Evolutionary conservation across 1,139 yeast species (phyloP).

Genomic region (Pichia sp.): DNA sequence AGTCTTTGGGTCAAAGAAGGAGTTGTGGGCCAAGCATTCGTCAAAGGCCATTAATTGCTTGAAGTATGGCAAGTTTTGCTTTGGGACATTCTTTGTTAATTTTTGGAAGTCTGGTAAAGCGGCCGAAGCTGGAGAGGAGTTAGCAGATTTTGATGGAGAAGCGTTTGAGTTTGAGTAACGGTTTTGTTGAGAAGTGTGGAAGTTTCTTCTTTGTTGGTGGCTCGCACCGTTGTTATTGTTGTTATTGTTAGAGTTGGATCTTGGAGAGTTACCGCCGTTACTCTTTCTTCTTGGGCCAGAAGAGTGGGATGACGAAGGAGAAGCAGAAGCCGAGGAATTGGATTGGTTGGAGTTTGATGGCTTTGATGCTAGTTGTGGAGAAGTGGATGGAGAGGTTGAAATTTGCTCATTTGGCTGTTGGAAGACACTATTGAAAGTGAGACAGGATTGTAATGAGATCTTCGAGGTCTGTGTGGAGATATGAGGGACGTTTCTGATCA

Average conservation of each 20-base stretch:
- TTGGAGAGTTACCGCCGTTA: not conserved
- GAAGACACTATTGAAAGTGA: conserved; percentile 23
- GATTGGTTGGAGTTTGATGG: no score
- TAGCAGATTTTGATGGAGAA: not conserved
- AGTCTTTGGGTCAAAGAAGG: conserved; percentile 32
- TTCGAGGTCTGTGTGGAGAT: conserved; percentile 17
- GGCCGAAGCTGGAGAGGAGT: not conserved
- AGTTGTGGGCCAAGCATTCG: conserved; percentile 43
- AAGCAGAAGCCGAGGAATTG: not conserved
- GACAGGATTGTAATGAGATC: conserved; percentile 22
- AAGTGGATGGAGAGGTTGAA: not conserved
- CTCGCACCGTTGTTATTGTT: not conserved
- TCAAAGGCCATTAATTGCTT: conserved; percentile 41
- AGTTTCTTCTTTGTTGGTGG: conserved; percentile 8
- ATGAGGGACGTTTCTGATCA: conserved; percentile 26
- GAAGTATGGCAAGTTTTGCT: conserved; percentile 26
- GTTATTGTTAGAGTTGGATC: not conserved
- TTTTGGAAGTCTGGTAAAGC: conserved; percentile 18
- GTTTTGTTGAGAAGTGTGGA: conserved; percentile 4
- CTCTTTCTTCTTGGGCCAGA: not conserved
- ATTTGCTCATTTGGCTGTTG: conserved; percentile 15
- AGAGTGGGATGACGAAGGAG: not conserved
- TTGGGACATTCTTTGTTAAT: conserved; percentile 23
- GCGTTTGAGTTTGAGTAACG: not conserved
- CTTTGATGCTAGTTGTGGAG: not conserved